Conservation (phyloP, 257 asterid species). For the Cynanchum wilfordii region DNA sequence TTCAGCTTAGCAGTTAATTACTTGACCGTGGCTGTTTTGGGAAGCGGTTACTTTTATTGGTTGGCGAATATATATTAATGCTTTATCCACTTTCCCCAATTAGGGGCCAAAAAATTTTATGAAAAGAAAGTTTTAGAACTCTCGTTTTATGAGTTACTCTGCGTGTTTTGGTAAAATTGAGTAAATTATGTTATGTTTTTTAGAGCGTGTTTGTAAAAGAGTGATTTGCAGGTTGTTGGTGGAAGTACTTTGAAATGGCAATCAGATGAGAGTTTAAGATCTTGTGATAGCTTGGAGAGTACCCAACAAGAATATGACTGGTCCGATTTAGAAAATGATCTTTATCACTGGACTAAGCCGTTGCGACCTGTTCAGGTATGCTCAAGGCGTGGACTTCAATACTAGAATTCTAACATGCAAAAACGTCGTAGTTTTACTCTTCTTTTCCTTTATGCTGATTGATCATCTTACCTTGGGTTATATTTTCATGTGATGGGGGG, state of each 20-base stretch:
- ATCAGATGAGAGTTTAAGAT: slow-evolving; percentile 37
- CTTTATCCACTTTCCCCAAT: not conserved
- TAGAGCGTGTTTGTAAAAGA: not conserved
- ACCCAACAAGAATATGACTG: slow-evolving; percentile 55
- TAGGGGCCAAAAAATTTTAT: not conserved
- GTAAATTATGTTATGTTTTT: not conserved
- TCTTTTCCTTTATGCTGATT: slow-evolving; percentile 10
- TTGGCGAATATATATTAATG: not conserved
- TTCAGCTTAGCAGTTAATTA: not conserved
- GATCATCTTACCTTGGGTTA: slow-evolving; percentile 12
- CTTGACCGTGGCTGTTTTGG: not conserved
- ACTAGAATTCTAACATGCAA: slow-evolving; percentile 12
- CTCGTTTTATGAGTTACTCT: not conserved
- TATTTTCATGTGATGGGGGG: slow-evolving; percentile 19
- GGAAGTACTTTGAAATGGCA: slow-evolving; percentile 42
- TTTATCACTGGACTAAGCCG: slow-evolving; percentile 71
- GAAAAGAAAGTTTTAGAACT: not conserved
- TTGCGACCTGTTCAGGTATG: slow-evolving; percentile 93
- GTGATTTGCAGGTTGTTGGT: slow-evolving; percentile 64
- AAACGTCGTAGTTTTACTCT: slow-evolving; percentile 11
- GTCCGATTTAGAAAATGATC: slow-evolving; percentile 65
- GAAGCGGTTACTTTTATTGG: not conserved
- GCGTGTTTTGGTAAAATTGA: not conserved
- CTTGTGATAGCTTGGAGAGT: slow-evolving; percentile 27
- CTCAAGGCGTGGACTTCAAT: slow-evolving; percentile 29